These are phyloP conservation scores for Brassica rapa DNA, from an alignment of 345 rosid species.

Conservation along the genomic window DNA sequence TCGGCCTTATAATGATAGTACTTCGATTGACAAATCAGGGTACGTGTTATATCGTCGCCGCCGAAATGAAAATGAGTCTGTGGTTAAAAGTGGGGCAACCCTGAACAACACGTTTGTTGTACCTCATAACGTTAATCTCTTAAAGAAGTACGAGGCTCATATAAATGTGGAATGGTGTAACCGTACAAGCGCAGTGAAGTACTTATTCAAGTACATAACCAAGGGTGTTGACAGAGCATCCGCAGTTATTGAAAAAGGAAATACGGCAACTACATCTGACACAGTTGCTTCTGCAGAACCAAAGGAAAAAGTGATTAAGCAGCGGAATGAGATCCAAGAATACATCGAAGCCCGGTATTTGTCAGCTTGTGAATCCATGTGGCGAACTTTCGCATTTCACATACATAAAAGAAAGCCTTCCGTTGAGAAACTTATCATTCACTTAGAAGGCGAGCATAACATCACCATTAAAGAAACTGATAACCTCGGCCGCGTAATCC, in stretches of 20 bases:
- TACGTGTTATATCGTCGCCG: too few relatives aligned
- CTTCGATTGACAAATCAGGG: too few relatives aligned
- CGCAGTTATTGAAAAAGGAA: background rate
- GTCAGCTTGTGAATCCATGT: background rate
- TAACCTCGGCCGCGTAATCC: background rate
- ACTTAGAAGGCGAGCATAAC: too few relatives aligned
- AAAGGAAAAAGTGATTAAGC: too few relatives aligned
- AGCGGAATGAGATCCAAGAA: background rate
- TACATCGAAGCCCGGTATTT: background rate
- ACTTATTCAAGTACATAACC: background rate
- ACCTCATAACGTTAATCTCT: background rate
- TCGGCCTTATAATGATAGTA: too few relatives aligned
- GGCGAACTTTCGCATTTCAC: background rate
- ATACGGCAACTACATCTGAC: too few relatives aligned
- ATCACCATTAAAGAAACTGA: background rate
- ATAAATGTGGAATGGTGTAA: background rate
- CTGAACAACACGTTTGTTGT: background rate
- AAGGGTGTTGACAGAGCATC: background rate
- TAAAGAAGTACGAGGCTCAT: background rate
- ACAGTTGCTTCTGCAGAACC: background rate
- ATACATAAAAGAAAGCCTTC: background rate
- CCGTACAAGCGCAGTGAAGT: background rate
- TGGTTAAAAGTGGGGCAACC: background rate
- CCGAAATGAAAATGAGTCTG: too few relatives aligned
- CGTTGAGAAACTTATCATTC: background rate